Base-by-base conservation (phyloP, 345 rosid genomes). In the Boechera divaricarpa region DNA sequence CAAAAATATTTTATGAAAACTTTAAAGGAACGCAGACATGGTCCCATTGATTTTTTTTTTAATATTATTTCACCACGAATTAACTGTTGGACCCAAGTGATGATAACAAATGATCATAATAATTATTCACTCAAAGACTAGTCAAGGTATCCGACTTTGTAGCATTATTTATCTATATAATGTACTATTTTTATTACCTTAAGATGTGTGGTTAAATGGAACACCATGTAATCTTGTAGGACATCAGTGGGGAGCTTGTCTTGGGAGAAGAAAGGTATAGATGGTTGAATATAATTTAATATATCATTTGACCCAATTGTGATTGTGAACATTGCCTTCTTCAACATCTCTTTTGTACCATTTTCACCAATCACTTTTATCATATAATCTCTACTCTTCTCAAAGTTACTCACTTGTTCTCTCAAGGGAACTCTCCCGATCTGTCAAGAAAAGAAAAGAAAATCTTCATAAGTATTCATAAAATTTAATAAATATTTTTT, bases 231-330 rank as follows among this genome's bases (percentile, higher is more conserved):
- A 56, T 84, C 83, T 54, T 82, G 88, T 60, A 85, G 82, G 18
- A 59, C 54, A 38, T 78, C 33, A 31, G 73, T 64, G 39, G 85
- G 80, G 48, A 75, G 77, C 75, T 70, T 79, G 73, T 76, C 63
- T 70, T 70, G 81, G 13, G 71, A 62, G 39, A 84, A 44, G 70
- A 83, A 83, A 48, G 88, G 90, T 59, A 84, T 67, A 0, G 86
- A 75, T 45, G 89, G 89, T 80, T 85, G 86, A 16, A 84, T 61
- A 51, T 86, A 81, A 77, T 86, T 81, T 18, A 87, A 29, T 64
- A 86, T 54, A 69, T 87, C 91, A 72, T 89, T 89, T 56, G 89
- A 83, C 7, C 90, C 88, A 29, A 83, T 76, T 39, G 89, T 83
- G 45, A 87, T 61, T 18, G 88, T 80, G 70, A 87, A 87, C 32